Base-by-base conservation (phyloP, 2,329 filamentous ascomycete genomes). In the Capronia coronata region DNA sequence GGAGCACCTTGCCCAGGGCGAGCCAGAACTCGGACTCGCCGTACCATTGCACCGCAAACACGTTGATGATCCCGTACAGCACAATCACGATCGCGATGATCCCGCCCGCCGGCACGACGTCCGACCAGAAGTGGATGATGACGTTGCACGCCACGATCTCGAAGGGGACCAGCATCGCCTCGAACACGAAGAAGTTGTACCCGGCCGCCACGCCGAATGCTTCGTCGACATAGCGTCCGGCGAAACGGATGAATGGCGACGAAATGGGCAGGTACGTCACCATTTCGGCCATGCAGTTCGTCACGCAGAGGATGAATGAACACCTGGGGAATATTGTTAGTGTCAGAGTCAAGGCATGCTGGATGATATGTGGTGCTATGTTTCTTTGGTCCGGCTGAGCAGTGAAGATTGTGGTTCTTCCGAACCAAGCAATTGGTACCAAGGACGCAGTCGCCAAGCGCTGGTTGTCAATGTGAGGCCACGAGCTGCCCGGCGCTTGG, bases 11-110 rank as follows among this genome's bases (percentile, higher is more conserved):
- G 47, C 82, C 82, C 1, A 86, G 64, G 2, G 86, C 82, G 16
- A 83, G 79, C 70, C 78, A 78, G 62, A 94, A 93, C 63, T 93
- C 87, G 0, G 82, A 78, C 67, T 88, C 84, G 38, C 85, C 85
- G 51, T 86, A 89, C 74, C 76, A 87, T 56, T 83, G 75, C 14
- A 89, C 84, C 1, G 82, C 83, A 52, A 90, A 73, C 40, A 89
- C 59, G 59, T 91, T 91, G 68, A 90, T 71, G 5, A 71, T 45
- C 14, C 59, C 64, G 46, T 74, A 76, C 32, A 71, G 63, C 1
- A 71, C 55, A 16, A 76, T 66, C 7, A 72, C 62, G 32, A 71
- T 69, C 2, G 69, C 65, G 42, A 74, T 73, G 44, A 75, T 68
- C 2, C 64, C 74, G 16, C 67, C 71, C 0, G 68, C 67, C 3